Evolutionary conservation across 345 rosid species (phyloP).

Genomic region (Erodium maritimum): DNA sequence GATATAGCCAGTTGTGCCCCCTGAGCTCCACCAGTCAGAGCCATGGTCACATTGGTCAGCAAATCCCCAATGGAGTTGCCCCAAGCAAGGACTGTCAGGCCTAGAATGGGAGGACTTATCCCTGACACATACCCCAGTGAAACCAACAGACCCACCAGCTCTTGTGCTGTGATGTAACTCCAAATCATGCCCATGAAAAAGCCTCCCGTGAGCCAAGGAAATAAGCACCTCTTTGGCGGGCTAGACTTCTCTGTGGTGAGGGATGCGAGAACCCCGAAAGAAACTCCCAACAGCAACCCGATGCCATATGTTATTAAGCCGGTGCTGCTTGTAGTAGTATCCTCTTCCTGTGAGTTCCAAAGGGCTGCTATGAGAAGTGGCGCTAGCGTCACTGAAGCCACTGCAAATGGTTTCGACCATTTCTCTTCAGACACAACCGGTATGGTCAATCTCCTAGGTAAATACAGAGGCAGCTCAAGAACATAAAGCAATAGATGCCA

Average conservation of each 20-base stretch:
- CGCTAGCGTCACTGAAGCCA: slow-evolving; percentile 51
- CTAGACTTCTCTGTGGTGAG: slow-evolving; percentile 34
- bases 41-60: slow-evolving; percentile 59
- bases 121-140: slow-evolving; percentile 55
- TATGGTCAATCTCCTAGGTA: slow-evolving; percentile 79
- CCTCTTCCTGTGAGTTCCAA: slow-evolving; percentile 28
- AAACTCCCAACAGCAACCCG: slow-evolving; percentile 30
- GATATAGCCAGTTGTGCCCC: slow-evolving; percentile 76
- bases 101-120: slow-evolving; percentile 60
- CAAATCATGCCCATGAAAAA: slow-evolving; percentile 81
- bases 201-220: slow-evolving; percentile 75
- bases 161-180: slow-evolving; percentile 80
- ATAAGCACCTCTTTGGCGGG: slow-evolving; percentile 51
- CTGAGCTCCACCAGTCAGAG: slow-evolving; percentile 47
- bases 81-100: slow-evolving; percentile 82
- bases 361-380: slow-evolving; percentile 51
- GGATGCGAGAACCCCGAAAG: slow-evolving; percentile 43
- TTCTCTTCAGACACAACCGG: slow-evolving; percentile 48
- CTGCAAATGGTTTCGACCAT: slow-evolving; percentile 73
- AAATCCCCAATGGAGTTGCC: slow-evolving; percentile 86
- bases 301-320: slow-evolving; percentile 30
- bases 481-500: slow-evolving; percentile 10
- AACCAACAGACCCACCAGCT: slow-evolving; percentile 62
- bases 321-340: slow-evolving; percentile 5
- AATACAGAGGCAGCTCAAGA: slow-evolving; percentile 52